A percentile compares a stretch with the other conserved stretches of the same genome.
Conservation (phyloP, 2,329 filamentous ascomycete genomes). For the Orbilia oligospora region DNA sequence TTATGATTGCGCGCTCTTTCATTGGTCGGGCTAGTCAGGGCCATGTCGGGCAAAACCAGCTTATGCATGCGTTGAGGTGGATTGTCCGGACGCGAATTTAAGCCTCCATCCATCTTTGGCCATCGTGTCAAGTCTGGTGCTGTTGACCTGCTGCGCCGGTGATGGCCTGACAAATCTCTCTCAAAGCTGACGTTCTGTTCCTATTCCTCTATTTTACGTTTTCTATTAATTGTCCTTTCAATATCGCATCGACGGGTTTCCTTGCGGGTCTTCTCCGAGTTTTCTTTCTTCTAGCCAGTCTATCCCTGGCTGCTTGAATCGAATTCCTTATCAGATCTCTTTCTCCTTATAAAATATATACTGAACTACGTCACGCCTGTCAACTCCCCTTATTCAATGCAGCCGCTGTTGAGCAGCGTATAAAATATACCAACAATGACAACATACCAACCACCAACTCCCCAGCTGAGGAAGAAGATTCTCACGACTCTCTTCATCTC, state of each 20-base stretch:
- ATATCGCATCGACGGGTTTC: conserved; percentile 50
- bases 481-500: conserved; percentile 90
- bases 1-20: neutral
- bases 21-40: neutral
- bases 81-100: conserved; percentile 20
- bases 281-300: neutral
- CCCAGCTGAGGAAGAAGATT: conserved; percentile 78
- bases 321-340: neutral
- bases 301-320: too few relatives aligned
- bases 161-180: conserved; percentile 50
- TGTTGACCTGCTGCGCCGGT: conserved; percentile 24
- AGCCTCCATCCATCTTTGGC: conserved; percentile 27
- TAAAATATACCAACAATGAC: conserved; percentile 36
- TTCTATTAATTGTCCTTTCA: conserved; percentile 28
- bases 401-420: conserved; percentile 53
- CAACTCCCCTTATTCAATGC: conserved; percentile 26
- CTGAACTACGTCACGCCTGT: neutral
- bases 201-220: neutral
- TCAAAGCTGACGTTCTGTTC: conserved; percentile 15
- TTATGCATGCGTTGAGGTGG: conserved; percentile 17
- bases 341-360: neutral
- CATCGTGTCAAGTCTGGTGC: conserved; percentile 23
- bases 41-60: neutral
- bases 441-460: conserved; percentile 67
- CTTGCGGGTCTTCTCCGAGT: neutral